phyloP scores from a whole-genome alignment of 768 basidiomycete species.

The Wakefieldia striispora region DNA sequence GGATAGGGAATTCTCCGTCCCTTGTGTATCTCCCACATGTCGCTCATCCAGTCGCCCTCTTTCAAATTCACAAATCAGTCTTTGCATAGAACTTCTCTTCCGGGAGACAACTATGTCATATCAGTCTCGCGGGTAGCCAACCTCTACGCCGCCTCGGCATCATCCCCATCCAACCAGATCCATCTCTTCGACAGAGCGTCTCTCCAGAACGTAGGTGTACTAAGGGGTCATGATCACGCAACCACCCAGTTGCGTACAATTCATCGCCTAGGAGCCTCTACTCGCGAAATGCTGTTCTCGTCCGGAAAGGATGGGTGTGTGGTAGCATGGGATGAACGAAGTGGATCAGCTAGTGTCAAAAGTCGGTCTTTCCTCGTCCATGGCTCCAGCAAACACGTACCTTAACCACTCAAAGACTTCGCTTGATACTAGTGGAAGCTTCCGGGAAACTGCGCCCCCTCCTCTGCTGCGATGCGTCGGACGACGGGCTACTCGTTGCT shows the following conservation, averaged over 20 bases:
- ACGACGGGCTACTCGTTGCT: slow-evolving; percentile 69
- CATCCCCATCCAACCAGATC: slow-evolving; percentile 61
- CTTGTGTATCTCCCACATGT: slow-evolving; percentile 17
- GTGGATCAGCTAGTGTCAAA: slow-evolving; percentile 48
- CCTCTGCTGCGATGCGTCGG: slow-evolving; percentile 68
- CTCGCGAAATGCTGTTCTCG: slow-evolving; percentile 51
- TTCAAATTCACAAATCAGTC: slow-evolving; percentile 21
- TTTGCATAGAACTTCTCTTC: slow-evolving; percentile 33
- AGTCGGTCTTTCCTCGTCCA: slow-evolving; percentile 43
- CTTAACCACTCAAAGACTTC: slow-evolving; percentile 40
- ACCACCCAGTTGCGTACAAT: slow-evolving; percentile 55
- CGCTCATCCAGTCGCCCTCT: slow-evolving; percentile 22
- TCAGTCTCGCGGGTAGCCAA: slow-evolving; percentile 47
- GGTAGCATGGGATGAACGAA: slow-evolving; percentile 73
- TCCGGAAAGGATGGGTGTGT: slow-evolving; percentile 72
- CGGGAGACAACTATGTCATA: slow-evolving; percentile 56
- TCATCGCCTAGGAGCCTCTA: slow-evolving; percentile 38
- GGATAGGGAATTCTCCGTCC: slow-evolving; percentile 21
- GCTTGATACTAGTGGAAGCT: slow-evolving; percentile 43
- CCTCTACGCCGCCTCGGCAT: slow-evolving; percentile 62
- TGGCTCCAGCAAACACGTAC: slow-evolving; percentile 1
- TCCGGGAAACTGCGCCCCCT: slow-evolving; percentile 44
- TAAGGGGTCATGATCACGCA: slow-evolving; percentile 56
- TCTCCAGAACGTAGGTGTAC: slow-evolving; percentile 42
- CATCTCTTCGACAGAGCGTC: slow-evolving; percentile 63